Base-by-base conservation (phyloP, 176 grass and related monocot species). In the Oryza coarctata region DNA sequence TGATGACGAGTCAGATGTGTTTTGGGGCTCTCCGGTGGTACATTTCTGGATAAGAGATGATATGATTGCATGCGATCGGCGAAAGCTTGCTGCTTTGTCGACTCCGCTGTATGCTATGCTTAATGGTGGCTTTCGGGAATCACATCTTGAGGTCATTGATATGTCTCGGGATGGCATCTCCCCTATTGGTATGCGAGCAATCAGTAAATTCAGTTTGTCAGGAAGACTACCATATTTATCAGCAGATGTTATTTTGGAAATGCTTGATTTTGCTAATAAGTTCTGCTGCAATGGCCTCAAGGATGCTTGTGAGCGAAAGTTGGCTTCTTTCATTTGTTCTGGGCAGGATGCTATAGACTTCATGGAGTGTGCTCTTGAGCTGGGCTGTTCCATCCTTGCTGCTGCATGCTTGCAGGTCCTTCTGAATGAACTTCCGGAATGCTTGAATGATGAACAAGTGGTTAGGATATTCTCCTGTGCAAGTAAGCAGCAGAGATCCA, bases 241-340 rank as follows among this genome's bases (percentile, higher is more conserved):
- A 26, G 84, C 91, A 17, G 96, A 99, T 61, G 73, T 83, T 84
- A 84, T 94, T 36, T 80, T 99, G 78, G 96, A 99, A 43, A 95
- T 95, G 47, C 90, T 99, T 52, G 87, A 94, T 86, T 99, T 99
- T 86, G 90, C 96, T 45, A 99, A 95, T 72, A 99, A 91, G 33
- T 99, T 95, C 65, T 99, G 96, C 80, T 99, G 96, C 55, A 93
- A 99, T 74, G 87, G 91, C 25, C 89, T 99, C 65, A 99, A 94
- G 83, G 93, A 95, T 84, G 91, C 93, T n/a, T 99, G 96, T 34
- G 93, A 95, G 76, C 77, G 63, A 78, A 93, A 94, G 63, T 91
- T 99, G 81, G 96, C 96, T 75, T 95, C 93, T 83, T 88, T 94
- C 43, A 74, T 99, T 72, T 94, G 80, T 77, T 90, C 96, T 7